Percentiles rank a stretch among this genome's conserved stretches.
These are phyloP conservation scores for Trichoderma virens DNA, from an alignment of 495 filamentous ascomycete species.

Conservation along the genomic window DNA sequence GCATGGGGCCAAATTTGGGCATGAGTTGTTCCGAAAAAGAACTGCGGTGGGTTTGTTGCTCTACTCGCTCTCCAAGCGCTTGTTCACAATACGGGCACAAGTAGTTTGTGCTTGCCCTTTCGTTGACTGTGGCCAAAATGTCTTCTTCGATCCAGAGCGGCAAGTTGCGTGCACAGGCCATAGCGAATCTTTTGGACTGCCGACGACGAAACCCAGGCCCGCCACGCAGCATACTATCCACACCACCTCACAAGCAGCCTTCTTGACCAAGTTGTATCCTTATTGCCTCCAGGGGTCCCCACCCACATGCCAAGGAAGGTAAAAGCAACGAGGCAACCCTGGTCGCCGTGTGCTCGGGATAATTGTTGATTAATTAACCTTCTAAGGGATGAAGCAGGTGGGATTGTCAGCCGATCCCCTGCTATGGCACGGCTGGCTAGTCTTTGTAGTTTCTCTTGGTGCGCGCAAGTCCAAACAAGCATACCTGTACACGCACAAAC, in stretches of 20 bases:
- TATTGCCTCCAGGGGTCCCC: background rate
- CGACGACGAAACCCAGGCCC: background rate
- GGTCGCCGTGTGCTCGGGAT: background rate
- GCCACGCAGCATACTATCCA: background rate
- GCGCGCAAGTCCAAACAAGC: background rate
- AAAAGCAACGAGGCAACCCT: constrained; percentile 2
- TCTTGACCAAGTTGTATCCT: background rate
- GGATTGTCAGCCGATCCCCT: constrained; percentile 6
- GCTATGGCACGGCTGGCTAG: background rate
- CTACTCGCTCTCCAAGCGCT: background rate
- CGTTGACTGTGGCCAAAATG: too few species aligned
- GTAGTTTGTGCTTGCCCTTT: background rate
- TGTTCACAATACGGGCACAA: background rate
- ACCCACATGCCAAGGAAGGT: background rate
- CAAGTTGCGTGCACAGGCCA: constrained; percentile 2
- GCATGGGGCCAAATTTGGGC: background rate
- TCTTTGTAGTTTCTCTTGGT: too few species aligned
- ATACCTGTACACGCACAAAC: background rate
- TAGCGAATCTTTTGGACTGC: constrained; percentile 4
- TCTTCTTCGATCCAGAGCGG: background rate
- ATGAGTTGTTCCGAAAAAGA: background rate
- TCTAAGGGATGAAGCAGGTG: background rate
- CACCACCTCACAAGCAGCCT: background rate
- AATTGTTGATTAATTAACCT: constrained; percentile 7
- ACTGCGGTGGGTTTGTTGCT: background rate